A percentile compares a stretch with the other conserved stretches of the same genome.
phyloP scores from a whole-genome alignment of 2,329 filamentous ascomycete genomes.

The Penicillium sp. region DNA sequence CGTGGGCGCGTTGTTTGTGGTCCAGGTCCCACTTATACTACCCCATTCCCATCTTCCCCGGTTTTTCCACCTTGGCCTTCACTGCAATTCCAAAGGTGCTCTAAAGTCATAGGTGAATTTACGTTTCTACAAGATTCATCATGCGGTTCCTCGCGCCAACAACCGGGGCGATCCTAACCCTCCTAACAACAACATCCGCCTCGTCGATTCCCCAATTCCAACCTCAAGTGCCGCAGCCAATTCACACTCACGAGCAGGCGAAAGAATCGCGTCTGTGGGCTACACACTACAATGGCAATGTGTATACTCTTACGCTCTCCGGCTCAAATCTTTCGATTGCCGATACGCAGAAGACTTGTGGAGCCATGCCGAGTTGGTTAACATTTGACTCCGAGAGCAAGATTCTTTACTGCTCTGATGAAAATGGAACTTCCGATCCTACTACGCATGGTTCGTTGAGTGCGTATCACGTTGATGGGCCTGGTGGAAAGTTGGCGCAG shows the following conservation, averaged over 20 bases:
- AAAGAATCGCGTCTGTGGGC: slow-evolving; percentile 18
- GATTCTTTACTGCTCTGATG: slow-evolving; percentile 39
- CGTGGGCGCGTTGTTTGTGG: background rate
- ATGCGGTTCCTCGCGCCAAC: background rate
- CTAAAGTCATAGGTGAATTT: background rate
- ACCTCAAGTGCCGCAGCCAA: background rate
- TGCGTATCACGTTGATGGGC: slow-evolving; percentile 18
- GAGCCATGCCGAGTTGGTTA: slow-evolving; percentile 39
- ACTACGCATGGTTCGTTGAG: slow-evolving; percentile 31
- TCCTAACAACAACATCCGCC: background rate
- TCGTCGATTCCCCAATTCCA: background rate
- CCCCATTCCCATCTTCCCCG: background rate
- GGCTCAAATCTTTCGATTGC: slow-evolving; percentile 22
- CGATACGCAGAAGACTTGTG: slow-evolving; percentile 32
- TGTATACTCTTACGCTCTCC: slow-evolving; percentile 19
- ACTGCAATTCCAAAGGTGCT: no score
- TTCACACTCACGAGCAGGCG: background rate
- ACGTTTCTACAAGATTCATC: background rate
- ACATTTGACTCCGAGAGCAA: slow-evolving; percentile 28
- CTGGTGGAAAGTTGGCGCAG: slow-evolving; percentile 23
- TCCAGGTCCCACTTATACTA: background rate
- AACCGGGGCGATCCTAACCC: background rate
- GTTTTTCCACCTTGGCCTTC: no score
- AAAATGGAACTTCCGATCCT: slow-evolving; percentile 26
- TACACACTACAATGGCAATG: slow-evolving; percentile 24